Percentiles rank a stretch among this genome's conserved stretches.
Evolutionary conservation across 257 asterid species (phyloP).

Genomic region (Buddleja alternifolia): DNA sequence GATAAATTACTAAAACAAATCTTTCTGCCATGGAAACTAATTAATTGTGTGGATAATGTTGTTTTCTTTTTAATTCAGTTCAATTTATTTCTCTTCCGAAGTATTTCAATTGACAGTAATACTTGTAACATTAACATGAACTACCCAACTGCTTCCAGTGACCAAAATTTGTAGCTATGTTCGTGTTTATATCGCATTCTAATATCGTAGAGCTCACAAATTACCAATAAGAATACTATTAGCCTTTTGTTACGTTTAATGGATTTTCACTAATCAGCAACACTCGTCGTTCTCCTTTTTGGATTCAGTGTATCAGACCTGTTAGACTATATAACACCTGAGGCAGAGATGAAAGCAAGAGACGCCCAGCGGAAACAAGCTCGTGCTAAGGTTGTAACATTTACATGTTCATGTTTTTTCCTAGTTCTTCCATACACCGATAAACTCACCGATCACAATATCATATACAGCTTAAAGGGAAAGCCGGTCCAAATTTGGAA

Average conservation of each 20-base stretch:
- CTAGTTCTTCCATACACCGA: constrained; percentile 4
- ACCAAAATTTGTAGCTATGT: neutral
- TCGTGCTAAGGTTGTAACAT: constrained; percentile 70
- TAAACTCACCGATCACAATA: constrained; percentile 24
- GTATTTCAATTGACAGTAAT: no score
- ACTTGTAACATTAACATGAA: no score
- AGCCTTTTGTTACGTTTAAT: neutral
- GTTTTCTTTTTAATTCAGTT: no score
- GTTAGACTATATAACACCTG: constrained; percentile 85
- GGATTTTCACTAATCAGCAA: neutral
- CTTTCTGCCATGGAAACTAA: no score
- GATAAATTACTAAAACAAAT: no score
- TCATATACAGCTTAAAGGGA: constrained; percentile 63
- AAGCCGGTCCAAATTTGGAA: constrained; percentile 64
- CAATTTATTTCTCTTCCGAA: no score
- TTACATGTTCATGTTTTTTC: neutral
- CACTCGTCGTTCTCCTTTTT: constrained; percentile 7
- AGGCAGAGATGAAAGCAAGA: constrained; percentile 84
- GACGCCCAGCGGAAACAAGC: constrained; percentile 79
- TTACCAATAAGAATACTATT: neutral
- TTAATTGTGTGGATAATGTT: no score
- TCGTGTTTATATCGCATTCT: neutral
- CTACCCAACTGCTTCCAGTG: neutral
- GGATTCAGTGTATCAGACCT: constrained; percentile 78
- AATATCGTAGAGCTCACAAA: neutral